These are phyloP conservation scores for Paradendryphiella salina DNA, from an alignment of 2,329 filamentous ascomycete genomes.

Conservation along the genomic window DNA sequence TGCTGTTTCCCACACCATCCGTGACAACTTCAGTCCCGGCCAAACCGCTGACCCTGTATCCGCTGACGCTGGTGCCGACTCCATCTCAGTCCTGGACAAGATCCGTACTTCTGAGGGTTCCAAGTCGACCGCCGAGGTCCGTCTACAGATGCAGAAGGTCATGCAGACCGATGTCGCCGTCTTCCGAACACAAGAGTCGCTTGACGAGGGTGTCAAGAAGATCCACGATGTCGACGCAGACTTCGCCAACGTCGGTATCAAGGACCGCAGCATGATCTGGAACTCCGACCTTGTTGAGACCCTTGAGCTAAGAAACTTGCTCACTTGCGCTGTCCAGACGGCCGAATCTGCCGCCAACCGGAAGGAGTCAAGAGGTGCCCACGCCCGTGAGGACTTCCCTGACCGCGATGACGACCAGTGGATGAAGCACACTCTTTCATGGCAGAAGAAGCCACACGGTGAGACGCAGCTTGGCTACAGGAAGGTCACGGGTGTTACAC, in stretches of 20 bases:
- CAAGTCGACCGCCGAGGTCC: slow-evolving; percentile 85
- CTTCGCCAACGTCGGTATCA: slow-evolving; percentile 85
- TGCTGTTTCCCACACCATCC: slow-evolving; percentile 95
- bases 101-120: slow-evolving; percentile 81
- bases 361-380: slow-evolving; percentile 95
- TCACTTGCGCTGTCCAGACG: slow-evolving; percentile 97
- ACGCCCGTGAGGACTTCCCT: slow-evolving; percentile 94
- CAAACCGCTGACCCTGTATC: slow-evolving; percentile 75
- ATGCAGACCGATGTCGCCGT: slow-evolving; percentile 98
- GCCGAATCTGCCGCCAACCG: slow-evolving; percentile 87
- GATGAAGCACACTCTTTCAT: slow-evolving; percentile 99
- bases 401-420: slow-evolving; percentile 94
- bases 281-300: slow-evolving; percentile 97
- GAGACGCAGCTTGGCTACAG: slow-evolving; percentile 86
- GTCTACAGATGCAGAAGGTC: slow-evolving; percentile 92
- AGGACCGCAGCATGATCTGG: slow-evolving; percentile 99
- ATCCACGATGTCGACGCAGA: slow-evolving; percentile 81
- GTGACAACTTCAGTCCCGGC: slow-evolving; percentile 88
- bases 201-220: slow-evolving; percentile 90
- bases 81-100: slow-evolving; percentile 83
- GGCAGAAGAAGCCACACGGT: slow-evolving; percentile 90
- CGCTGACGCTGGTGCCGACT: slow-evolving; percentile 85
- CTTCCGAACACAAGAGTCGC: slow-evolving; percentile 90
- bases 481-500: slow-evolving; percentile 75
- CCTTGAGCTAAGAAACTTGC: slow-evolving; percentile 88